Evolutionary conservation across 2,329 filamentous ascomycete genomes (phyloP), one percentile per base, ranked within the genome.

Genomic region (Endoconidiophora laricicola): DNA sequence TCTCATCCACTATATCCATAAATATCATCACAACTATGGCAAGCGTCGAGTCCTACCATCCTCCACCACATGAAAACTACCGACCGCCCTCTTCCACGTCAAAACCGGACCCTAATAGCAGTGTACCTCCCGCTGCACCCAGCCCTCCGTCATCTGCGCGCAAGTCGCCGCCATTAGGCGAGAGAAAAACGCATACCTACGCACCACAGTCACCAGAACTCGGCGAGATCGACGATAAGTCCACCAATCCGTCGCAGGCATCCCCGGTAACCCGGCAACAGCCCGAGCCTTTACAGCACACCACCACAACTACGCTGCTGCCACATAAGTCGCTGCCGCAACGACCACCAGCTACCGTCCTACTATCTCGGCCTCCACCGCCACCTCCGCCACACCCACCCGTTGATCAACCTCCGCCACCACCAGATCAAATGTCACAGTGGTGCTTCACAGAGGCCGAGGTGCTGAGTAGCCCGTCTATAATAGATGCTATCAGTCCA

Each of bases 401-500:
- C 26, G 20, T n/a, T 49, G 6, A 18, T 23, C 41, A 50, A 38
- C 46, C 18, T 5, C 37, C 42, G 4, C 36, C 41, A 6, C 33
- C 42, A n/a, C 42, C 29, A 23, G 41, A 29, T 23, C 39, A 24
- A 18, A 33, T 36, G 26, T 39, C 39, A 38, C 90, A 96, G 71
- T 98, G 91, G 91, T 74, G 86, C 50, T 96, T 95, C 62, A 85
- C 81, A 12, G 73, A 83, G 43, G 80, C 86, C 44, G 91, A 98
- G 66, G 74, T 94, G 23, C 68, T 77, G 48, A 84, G 82, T 60
- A 83, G 86, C 5, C 91, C 91, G 0, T 91, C 86, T 48, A 80
- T 93, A 53, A 66, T 87, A 12, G 85, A 94, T 57, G 90, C 90
- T 20, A 76, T 96, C 61, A 64, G 78, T 6, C 72, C 79, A 3